Percentiles rank a stretch among this genome's conserved stretches.
Conservation (phyloP, 345 rosid genomes). For the Corymbia maculata region DNA sequence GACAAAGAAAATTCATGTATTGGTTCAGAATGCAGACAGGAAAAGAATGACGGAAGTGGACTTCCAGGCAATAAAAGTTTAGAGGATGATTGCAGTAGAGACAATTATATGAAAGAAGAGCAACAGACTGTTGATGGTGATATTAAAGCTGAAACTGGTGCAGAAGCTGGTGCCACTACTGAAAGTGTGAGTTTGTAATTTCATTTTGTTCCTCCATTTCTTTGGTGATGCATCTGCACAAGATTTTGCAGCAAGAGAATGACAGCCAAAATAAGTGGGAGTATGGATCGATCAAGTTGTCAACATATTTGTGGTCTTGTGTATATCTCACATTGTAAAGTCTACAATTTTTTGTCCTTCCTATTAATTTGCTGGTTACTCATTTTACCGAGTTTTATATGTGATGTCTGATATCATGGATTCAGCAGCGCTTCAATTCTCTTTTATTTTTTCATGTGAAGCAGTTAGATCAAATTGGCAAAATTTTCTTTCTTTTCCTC, state of each 20-base stretch:
- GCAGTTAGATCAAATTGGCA: not conserved
- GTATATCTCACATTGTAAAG: not conserved
- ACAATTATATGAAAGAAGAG: not conserved
- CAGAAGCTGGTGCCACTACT: not conserved
- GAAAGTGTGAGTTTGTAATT: not conserved
- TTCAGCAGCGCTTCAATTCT: not conserved
- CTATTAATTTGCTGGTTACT: not conserved
- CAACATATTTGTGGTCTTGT: not conserved
- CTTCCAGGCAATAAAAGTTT: not conserved
- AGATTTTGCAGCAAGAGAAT: not conserved
- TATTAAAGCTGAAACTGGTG: not conserved
- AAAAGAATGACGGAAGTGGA: conserved; percentile 5
- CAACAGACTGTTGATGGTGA: not conserved
- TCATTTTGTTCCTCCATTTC: not conserved
- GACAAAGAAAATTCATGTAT: conserved; percentile 45
- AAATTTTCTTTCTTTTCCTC: not conserved
- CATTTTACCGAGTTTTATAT: not conserved
- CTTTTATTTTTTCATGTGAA: not conserved
- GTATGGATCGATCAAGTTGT: not conserved
- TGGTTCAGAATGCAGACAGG: conserved; percentile 14
- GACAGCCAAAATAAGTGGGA: not conserved
- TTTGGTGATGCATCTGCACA: not conserved
- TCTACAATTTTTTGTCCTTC: not conserved
- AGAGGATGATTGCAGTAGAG: not conserved
- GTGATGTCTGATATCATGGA: not conserved